Percentiles rank a stretch among this genome's conserved stretches.
phyloP scores from a whole-genome alignment of 768 basidiomycete genomes.

The Pleurotus eryngii region DNA sequence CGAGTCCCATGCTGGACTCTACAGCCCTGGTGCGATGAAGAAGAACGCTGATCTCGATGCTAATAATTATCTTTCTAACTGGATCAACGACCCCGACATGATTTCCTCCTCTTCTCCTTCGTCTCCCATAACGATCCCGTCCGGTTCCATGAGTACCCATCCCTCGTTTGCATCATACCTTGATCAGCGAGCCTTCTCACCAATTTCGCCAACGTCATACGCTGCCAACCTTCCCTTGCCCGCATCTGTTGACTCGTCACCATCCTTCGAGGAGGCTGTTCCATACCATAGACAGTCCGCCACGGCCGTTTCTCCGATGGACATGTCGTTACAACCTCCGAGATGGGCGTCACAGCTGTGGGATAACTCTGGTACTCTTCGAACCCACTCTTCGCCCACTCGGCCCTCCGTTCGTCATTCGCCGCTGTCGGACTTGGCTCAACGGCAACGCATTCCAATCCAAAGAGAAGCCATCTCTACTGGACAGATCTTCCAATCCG shows the following conservation, averaged over 20 bases:
- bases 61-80: conserved; percentile 46
- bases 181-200: conserved; percentile 39
- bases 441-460: conserved; percentile 37
- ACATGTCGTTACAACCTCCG: conserved; percentile 57
- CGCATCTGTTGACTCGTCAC: conserved; percentile 56
- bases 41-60: conserved; percentile 44
- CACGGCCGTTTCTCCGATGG: conserved; percentile 59
- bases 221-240: conserved; percentile 62
- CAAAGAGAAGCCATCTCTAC: conserved; percentile 45
- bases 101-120: conserved; percentile 24
- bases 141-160: conserved; percentile 36
- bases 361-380: conserved; percentile 45
- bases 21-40: conserved; percentile 37
- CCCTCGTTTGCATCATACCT: conserved; percentile 48
- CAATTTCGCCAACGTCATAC: conserved; percentile 60
- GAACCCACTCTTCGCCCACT: conserved; percentile 37
- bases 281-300: conserved; percentile 22
- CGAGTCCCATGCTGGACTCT: conserved; percentile 35
- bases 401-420: conserved; percentile 47
- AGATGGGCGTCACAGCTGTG: conserved; percentile 68
- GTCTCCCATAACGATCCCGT: conserved; percentile 29
- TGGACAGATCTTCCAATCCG: conserved; percentile 60
- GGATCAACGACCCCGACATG: conserved; percentile 62
- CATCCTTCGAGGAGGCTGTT: conserved; percentile 46
- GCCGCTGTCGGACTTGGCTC: conserved; percentile 39